phyloP scores from a whole-genome alignment of 495 filamentous ascomycete species.

The Mytilinidion resinicola region DNA sequence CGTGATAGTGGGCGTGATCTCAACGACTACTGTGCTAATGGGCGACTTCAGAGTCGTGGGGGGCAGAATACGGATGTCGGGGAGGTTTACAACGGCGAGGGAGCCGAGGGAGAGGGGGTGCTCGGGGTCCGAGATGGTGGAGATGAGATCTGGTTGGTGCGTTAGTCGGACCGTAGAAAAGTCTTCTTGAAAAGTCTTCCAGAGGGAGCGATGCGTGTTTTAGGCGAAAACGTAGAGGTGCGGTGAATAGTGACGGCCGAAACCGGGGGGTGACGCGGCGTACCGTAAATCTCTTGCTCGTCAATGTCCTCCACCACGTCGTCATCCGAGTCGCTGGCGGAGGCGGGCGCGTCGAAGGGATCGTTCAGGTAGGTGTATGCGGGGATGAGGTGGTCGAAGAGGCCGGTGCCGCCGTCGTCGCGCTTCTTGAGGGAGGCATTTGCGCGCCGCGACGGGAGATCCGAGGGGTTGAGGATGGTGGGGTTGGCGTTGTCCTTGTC shows the following conservation, averaged over 20 bases:
- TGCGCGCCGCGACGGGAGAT: constrained; percentile 76
- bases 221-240: too few relatives aligned
- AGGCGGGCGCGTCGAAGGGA: constrained; percentile 41
- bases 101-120: constrained; percentile 90
- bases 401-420: constrained; percentile 40
- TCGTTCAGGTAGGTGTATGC: constrained; percentile 48
- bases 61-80: constrained; percentile 76
- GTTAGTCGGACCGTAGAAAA: too few relatives aligned
- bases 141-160: constrained; percentile 67
- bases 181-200: too few relatives aligned
- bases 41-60: constrained; percentile 38
- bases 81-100: constrained; percentile 85
- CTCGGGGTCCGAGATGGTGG: constrained; percentile 90
- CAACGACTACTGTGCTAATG: constrained; percentile 54
- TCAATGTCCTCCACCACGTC: constrained; percentile 74
- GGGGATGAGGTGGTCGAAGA: constrained; percentile 42
- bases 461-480: constrained; percentile 80
- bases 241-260: too few relatives aligned
- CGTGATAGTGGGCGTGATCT: constrained; percentile 94
- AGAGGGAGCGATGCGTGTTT: too few relatives aligned
- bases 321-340: constrained; percentile 54
- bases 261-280: constrained; percentile 17
- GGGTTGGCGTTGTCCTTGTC: constrained; percentile 88
- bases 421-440: constrained; percentile 39
- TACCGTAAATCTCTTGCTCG: constrained; percentile 94